Evolutionary conservation across 2,329 filamentous ascomycete species (phyloP), one percentile per base, ranked within the genome.

Genomic region (Penicillium capsulatum): DNA sequence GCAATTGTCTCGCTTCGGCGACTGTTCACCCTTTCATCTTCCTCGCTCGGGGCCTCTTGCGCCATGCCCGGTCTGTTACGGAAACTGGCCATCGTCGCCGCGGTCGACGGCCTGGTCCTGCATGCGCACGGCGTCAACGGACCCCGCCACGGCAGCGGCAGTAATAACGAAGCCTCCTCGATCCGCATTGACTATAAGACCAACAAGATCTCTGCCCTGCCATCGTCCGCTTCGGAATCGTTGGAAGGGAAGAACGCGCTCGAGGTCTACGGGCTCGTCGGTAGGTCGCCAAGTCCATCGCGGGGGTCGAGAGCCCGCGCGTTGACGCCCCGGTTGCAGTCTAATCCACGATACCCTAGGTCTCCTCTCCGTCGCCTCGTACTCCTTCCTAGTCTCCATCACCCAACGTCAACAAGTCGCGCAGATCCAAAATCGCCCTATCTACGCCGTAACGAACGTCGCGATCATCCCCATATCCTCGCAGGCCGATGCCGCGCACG

Each of bases 401-500:
- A 89, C 84, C 15, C 79, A 81, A 42, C 85, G 91, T 32, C 79
- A 94, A 57, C 86, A 94, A 63, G 89, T 97, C 34, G 92, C 92
- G 3, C 83, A 90, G 49, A 81, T 97, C 34, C 81, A 83, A 49
- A 88, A 87, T 4, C 82, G 79, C 39, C 83, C 90, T 0, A 73
- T 97, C 39, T 98, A 94, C 64, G 82, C 88, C 27, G 80, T 96
- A 44, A 92, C 85, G 30, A 87, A 94, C 53, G 86, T 97, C 20
- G 84, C 88, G 5, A 71, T 97, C n/a, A 94, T 94, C 4, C 92
- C 92, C 1, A 81, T 92, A 37, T 79, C 82, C 2, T 91, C 85
- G 4, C 83, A 83, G 55, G 62, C 66, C 28, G 87, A 94, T 30
- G 90, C 91, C 3, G 74, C 79, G 45, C 75, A 77, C 17, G 84